Evolutionary conservation across 805 yeast genomes (phyloP).

Genomic region (Wickerhamomyces bisporus): DNA sequence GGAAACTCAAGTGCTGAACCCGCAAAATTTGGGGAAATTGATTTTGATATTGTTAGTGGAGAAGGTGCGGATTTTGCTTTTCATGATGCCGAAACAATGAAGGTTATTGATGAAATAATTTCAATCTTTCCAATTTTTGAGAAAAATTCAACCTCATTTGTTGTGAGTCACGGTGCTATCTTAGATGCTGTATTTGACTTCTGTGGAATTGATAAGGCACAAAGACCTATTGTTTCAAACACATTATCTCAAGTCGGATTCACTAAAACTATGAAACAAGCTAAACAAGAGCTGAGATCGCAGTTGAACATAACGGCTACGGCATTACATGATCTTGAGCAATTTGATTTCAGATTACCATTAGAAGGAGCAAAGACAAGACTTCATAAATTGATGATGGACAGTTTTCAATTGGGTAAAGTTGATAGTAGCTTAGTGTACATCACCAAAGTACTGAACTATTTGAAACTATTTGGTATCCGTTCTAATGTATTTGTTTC

Average conservation of each 20-base stretch:
- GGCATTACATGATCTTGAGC: slow-evolving; percentile 72
- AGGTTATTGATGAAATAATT: slow-evolving; percentile 73
- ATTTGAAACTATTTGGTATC: slow-evolving; percentile 56
- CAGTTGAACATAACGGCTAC: slow-evolving; percentile 79
- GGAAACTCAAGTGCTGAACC: slow-evolving; percentile 64
- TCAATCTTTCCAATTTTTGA: slow-evolving; percentile 62
- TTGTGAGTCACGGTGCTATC: slow-evolving; percentile 78
- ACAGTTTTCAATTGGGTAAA: slow-evolving; percentile 55
- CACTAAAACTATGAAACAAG: slow-evolving; percentile 58
- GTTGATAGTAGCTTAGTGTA: slow-evolving; percentile 62
- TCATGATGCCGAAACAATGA: slow-evolving; percentile 85
- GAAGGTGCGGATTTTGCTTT: slow-evolving; percentile 42
- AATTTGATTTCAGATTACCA: slow-evolving; percentile 72
- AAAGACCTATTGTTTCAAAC: slow-evolving; percentile 60
- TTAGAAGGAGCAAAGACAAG: slow-evolving; percentile 58
- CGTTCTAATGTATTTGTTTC: slow-evolving; percentile 54
- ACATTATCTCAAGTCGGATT: slow-evolving; percentile 74
- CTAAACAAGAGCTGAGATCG: slow-evolving; percentile 46
- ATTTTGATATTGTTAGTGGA: slow-evolving; percentile 69
- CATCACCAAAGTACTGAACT: slow-evolving; percentile 51
- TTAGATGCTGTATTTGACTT: slow-evolving; percentile 73
- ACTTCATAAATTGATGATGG: slow-evolving; percentile 66
- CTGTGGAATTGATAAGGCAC: slow-evolving; percentile 75
- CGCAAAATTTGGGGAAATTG: slow-evolving; percentile 71
- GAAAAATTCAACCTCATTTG: slow-evolving; percentile 48